A percentile compares a stretch with the other conserved stretches of the same genome.
Conservation (phyloP, 2,329 filamentous ascomycete species). For the Coleophoma eucalyptorum region DNA sequence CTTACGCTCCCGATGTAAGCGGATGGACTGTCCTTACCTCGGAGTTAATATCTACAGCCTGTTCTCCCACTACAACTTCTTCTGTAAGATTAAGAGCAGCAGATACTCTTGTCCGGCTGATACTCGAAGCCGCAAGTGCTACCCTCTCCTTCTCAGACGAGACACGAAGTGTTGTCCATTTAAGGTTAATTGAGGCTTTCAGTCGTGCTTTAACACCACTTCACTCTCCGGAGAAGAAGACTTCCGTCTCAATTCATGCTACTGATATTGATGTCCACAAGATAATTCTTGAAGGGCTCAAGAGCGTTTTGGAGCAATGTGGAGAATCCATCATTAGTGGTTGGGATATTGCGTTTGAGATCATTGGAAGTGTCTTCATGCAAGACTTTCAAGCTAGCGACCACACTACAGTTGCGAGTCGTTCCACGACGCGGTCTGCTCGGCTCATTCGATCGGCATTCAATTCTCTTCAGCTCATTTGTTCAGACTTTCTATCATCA, state of each 20-base stretch:
- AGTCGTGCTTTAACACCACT: slow-evolving; percentile 57
- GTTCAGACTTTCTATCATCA: slow-evolving; percentile 85
- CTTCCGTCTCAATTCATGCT: slow-evolving; percentile 53
- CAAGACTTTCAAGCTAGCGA: slow-evolving; percentile 22
- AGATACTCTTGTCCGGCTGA: slow-evolving; percentile 57
- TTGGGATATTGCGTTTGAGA: slow-evolving; percentile 82
- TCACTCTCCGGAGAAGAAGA: slow-evolving; percentile 46
- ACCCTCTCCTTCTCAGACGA: slow-evolving; percentile 49
- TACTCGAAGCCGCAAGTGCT: slow-evolving; percentile 53
- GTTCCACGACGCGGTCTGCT: slow-evolving; percentile 53
- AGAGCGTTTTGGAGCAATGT: slow-evolving; percentile 79
- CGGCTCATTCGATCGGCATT: slow-evolving; percentile 84
- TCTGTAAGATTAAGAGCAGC: slow-evolving; percentile 57
- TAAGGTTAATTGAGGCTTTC: slow-evolving; percentile 66
- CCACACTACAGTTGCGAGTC: slow-evolving; percentile 12
- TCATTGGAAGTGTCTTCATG: slow-evolving; percentile 79
- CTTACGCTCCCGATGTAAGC: slow-evolving; percentile 60
- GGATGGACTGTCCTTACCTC: slow-evolving; percentile 70
- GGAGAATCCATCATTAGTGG: slow-evolving; percentile 79
- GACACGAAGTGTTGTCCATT: slow-evolving; percentile 59
- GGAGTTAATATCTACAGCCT: slow-evolving; percentile 49
- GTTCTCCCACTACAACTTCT: slow-evolving; percentile 41
- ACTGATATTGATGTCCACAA: slow-evolving; percentile 78
- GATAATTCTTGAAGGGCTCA: slow-evolving; percentile 74
- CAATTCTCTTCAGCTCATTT: slow-evolving; percentile 84